Percentiles rank a stretch among this genome's conserved stretches.
Conservation (phyloP, 2,329 filamentous ascomycete genomes). For the Ophiocordyceps camponoti-rufipedis region DNA sequence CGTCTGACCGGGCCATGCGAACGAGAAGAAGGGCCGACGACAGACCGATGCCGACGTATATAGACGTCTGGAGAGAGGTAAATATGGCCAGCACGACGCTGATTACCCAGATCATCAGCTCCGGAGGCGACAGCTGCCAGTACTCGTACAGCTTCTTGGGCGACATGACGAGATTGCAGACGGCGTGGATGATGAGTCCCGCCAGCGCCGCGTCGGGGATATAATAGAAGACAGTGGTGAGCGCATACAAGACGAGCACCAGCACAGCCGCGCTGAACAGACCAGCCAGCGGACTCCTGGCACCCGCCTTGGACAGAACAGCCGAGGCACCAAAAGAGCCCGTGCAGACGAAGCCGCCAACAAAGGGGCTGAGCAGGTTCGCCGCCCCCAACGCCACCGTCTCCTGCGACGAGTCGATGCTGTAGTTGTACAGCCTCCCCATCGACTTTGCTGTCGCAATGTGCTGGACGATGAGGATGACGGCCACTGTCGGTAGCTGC, state of each 20-base stretch:
- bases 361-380: constrained; percentile 58
- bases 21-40: constrained; percentile 24
- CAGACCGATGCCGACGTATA: constrained; percentile 27
- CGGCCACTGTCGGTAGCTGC: constrained; percentile 52
- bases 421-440: constrained; percentile 62
- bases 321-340: constrained; percentile 47
- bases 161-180: constrained; percentile 56
- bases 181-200: constrained; percentile 69
- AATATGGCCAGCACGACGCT: constrained; percentile 44
- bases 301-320: constrained; percentile 71
- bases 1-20: constrained; percentile 26
- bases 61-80: constrained; percentile 28
- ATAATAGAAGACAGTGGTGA: constrained; percentile 65
- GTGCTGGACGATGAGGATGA: constrained; percentile 66
- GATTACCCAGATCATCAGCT: constrained; percentile 56
- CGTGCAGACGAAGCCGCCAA: constrained; percentile 34
- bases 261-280: constrained; percentile 62
- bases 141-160: constrained; percentile 61
- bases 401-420: constrained; percentile 62
- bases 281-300: constrained; percentile 61
- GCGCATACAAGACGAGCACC: constrained; percentile 57
- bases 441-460: constrained; percentile 76
- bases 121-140: constrained; percentile 58
- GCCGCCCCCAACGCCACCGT: constrained; percentile 60
- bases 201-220: constrained; percentile 56